phyloP scores from a whole-genome alignment of 2,329 filamentous ascomycete genomes.

The Mycosphaerella arachidis region DNA sequence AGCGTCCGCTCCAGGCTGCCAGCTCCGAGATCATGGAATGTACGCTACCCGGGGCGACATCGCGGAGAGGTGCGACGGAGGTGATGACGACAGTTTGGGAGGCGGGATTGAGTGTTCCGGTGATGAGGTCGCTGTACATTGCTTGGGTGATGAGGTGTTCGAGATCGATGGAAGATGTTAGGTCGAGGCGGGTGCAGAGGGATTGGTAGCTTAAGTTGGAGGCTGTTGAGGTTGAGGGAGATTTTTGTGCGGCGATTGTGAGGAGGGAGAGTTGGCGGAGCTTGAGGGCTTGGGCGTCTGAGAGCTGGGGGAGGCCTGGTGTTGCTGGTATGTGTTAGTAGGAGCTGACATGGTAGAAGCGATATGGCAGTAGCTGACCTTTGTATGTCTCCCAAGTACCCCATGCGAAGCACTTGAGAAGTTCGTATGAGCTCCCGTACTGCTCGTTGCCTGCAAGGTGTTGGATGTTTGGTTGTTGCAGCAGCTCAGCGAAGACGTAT shows the following conservation, averaged over 20 bases:
- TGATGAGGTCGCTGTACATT: constrained; percentile 79
- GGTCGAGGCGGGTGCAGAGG: constrained; percentile 62
- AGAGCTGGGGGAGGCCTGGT: constrained; percentile 63
- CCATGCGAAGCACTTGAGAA: constrained; percentile 87
- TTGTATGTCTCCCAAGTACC: constrained; percentile 81
- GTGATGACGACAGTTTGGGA: constrained; percentile 70
- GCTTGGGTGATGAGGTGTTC: constrained; percentile 83
- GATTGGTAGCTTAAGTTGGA: constrained; percentile 64
- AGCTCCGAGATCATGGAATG: constrained; percentile 65
- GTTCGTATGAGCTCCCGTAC: constrained; percentile 58
- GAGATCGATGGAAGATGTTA: constrained; percentile 64
- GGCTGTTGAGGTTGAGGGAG: constrained; percentile 39
- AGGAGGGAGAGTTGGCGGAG: constrained; percentile 87
- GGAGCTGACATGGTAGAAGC: not conserved
- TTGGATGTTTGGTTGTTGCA: constrained; percentile 74
- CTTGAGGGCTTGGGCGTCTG: constrained; percentile 70
- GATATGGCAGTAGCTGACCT: constrained; percentile 36
- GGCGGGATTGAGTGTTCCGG: constrained; percentile 76
- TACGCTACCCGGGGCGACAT: constrained; percentile 71
- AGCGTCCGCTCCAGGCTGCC: constrained; percentile 72
- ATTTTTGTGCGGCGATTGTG: constrained; percentile 63
- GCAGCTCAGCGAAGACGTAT: constrained; percentile 91
- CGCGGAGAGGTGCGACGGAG: constrained; percentile 78
- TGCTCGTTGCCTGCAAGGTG: constrained; percentile 62
- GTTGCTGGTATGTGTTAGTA: constrained; percentile 37